A percentile compares a stretch with the other conserved stretches of the same genome.
phyloP scores from a whole-genome alignment of 2,329 filamentous ascomycete genomes.

The Sclerotiophoma versabilis region DNA sequence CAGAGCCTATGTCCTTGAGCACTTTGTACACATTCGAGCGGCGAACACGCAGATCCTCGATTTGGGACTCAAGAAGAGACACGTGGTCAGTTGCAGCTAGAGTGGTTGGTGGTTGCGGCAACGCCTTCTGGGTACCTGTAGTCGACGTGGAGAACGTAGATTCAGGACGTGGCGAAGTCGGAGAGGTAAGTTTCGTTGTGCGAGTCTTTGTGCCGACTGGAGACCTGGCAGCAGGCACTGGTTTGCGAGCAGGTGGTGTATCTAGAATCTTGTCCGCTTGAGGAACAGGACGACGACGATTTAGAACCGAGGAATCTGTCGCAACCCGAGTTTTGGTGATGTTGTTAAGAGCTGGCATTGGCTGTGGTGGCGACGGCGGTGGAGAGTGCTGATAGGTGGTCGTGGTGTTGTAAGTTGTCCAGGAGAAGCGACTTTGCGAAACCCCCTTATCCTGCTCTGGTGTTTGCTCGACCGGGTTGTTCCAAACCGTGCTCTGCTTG shows the following conservation, averaged over 20 bases:
- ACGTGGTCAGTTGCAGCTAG: slow-evolving; percentile 47
- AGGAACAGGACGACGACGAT: slow-evolving; percentile 42
- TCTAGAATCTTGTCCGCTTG: slow-evolving; percentile 31
- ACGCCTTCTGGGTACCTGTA: slow-evolving; percentile 44
- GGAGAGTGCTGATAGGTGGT: slow-evolving; percentile 53
- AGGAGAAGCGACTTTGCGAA: slow-evolving; percentile 37
- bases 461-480: slow-evolving; percentile 32
- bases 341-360: slow-evolving; percentile 35
- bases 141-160: slow-evolving; percentile 33
- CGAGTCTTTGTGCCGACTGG: slow-evolving; percentile 26
- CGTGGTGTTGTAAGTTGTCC: slow-evolving; percentile 45
- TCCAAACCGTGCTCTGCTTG: slow-evolving; percentile 30
- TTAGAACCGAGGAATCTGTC: slow-evolving; percentile 41
- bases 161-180: slow-evolving; percentile 30
- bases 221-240: slow-evolving; percentile 28
- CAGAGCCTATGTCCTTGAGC: slow-evolving; percentile 45
- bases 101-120: slow-evolving; percentile 48
- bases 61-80: slow-evolving; percentile 47
- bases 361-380: slow-evolving; percentile 51
- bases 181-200: slow-evolving; percentile 19
- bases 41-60: slow-evolving; percentile 48
- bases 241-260: slow-evolving; percentile 34
- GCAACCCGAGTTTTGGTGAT: slow-evolving; percentile 23
- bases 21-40: slow-evolving; percentile 48
- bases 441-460: slow-evolving; percentile 32